phyloP scores from a whole-genome alignment of 176 grass and related monocot genomes.

The Phyllostachys edulis region DNA sequence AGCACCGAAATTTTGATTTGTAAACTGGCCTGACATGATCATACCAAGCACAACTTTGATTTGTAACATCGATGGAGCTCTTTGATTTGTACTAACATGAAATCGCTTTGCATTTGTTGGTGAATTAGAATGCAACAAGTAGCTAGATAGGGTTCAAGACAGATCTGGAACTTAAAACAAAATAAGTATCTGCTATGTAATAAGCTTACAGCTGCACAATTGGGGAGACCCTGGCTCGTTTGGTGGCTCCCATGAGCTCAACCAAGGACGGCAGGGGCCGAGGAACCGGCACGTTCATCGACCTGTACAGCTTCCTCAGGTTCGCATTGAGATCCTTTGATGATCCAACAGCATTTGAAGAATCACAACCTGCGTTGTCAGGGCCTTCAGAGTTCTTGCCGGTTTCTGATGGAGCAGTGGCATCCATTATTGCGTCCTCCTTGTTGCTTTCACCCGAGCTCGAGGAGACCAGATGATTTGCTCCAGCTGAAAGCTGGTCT shows the following conservation, averaged over 20 bases:
- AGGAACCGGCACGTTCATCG: constrained; percentile 61
- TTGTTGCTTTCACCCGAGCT: not conserved
- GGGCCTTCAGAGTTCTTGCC: not conserved
- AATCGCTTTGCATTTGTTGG: not conserved
- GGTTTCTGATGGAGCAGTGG: not conserved
- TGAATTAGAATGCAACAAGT: not conserved
- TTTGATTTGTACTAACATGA: not conserved
- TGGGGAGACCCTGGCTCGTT: constrained; percentile 47
- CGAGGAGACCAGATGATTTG: not conserved
- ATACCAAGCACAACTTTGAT: too few species aligned
- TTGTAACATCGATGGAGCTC: not conserved
- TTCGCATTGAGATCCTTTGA: constrained; percentile 39
- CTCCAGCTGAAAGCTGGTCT: not conserved
- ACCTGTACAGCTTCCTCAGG: constrained; percentile 45
- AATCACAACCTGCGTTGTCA: not conserved
- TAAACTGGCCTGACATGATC: too few species aligned
- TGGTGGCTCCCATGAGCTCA: constrained; percentile 50
- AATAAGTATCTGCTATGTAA: not conserved
- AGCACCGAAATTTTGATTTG: too few species aligned
- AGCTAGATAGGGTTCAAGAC: not conserved
- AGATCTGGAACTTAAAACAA: too few species aligned
- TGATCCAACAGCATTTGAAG: constrained; percentile 7
- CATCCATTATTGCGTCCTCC: constrained; percentile 21
- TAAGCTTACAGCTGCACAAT: not conserved
- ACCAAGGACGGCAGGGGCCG: constrained; percentile 62